Percentiles rank a stretch among this genome's conserved stretches.
These are phyloP conservation scores for Eucalyptus virginea DNA, from an alignment of 345 rosid species.

Conservation along the genomic window DNA sequence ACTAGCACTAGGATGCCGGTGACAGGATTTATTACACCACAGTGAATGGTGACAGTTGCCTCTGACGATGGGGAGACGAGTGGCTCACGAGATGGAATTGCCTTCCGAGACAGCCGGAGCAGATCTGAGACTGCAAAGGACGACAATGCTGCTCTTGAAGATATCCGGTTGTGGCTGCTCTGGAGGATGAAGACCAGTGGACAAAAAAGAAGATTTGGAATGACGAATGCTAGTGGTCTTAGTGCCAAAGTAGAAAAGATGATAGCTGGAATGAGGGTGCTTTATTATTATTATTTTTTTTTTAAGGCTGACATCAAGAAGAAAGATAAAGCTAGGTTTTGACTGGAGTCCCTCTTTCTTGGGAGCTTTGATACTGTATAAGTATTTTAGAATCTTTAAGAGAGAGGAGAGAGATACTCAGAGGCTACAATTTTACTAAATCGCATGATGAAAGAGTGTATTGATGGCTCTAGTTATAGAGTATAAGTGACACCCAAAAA, in stretches of 20 bases:
- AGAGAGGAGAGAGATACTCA: neutral
- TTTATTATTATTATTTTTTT: neutral
- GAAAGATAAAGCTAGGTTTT: neutral
- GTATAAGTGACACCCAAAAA: neutral
- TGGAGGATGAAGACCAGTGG: neutral
- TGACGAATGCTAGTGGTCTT: neutral
- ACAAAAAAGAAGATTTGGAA: neutral
- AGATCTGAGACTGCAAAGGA: neutral
- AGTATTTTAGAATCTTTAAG: neutral
- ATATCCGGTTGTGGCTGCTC: neutral
- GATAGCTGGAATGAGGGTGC: neutral
- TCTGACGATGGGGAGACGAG: neutral
- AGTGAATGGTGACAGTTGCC: neutral
- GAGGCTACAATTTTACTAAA: neutral
- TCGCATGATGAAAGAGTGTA: neutral
- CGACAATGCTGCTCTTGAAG: neutral
- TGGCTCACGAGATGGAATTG: neutral
- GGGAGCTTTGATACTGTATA: neutral
- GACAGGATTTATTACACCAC: neutral
- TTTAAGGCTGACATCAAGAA: neutral
- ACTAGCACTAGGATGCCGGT: neutral
- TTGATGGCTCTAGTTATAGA: neutral
- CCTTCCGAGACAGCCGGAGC: neutral
- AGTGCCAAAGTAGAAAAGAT: neutral
- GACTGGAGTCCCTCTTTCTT: neutral